Percentiles rank a stretch among this genome's conserved stretches.
phyloP scores from a whole-genome alignment of 805 yeast genomes.

The Zygosaccharomyces rouxii region DNA sequence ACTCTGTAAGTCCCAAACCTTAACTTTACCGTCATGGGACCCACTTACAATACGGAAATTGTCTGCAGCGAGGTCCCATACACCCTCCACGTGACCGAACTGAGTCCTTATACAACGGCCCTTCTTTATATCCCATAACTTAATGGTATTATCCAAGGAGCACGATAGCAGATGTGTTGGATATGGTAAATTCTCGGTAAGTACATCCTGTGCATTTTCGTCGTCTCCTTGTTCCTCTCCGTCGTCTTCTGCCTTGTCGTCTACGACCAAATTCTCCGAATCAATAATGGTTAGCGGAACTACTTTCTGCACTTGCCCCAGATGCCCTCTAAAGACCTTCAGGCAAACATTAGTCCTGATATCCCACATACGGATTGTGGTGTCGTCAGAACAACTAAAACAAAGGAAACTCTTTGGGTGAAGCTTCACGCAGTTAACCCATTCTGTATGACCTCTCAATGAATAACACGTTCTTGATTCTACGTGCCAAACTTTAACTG shows the following conservation, averaged over 20 bases:
- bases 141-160: conserved; percentile 87
- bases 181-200: conserved; percentile 36
- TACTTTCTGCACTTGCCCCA: conserved; percentile 91
- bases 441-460: conserved; percentile 85
- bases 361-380: conserved; percentile 94
- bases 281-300: conserved; percentile 78
- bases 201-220: conserved; percentile 17
- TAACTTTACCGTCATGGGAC: conserved; percentile 85
- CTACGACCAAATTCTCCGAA: conserved; percentile 46
- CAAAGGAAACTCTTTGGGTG: conserved; percentile 74
- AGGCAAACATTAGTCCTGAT: conserved; percentile 73
- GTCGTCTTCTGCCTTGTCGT: conserved; percentile 28
- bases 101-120: conserved; percentile 90
- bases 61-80: conserved; percentile 95
- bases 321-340: conserved; percentile 77
- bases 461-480: conserved; percentile 90
- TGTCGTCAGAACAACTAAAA: conserved; percentile 86
- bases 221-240: conserved; percentile 13
- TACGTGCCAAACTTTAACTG: conserved; percentile 95
- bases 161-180: conserved; percentile 86
- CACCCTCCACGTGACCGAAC: conserved; percentile 97
- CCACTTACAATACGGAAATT: conserved; percentile 92
- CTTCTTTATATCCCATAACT: conserved; percentile 82
- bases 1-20: conserved; percentile 93
- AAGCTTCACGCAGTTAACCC: conserved; percentile 87